Evolutionary conservation across 306 rosid species (phyloP), one percentile per base, ranked within the genome.

Genomic region (Vicia villosa): DNA sequence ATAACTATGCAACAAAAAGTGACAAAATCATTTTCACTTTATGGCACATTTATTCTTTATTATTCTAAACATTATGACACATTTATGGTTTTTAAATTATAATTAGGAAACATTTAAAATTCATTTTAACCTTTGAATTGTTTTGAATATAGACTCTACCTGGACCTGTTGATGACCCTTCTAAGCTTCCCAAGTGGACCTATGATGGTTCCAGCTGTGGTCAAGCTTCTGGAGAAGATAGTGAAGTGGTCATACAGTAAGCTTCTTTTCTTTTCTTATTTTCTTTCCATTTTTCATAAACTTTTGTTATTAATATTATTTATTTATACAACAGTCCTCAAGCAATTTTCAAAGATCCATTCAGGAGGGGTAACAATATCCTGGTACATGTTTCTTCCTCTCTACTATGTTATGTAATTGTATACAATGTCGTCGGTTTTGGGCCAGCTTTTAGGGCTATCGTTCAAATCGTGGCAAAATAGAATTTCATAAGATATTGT

Each of bases 181-280:
- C 96, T 3, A 72, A 86, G 81, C 91, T 93, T 10, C 97, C 98
- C 10, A 88, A 85, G 67, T 93, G 98, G 98, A 93, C 83, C 51
- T 93, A 85, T 45, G 98, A 93, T 79, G 98, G 98, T 28, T 93
- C 98, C 15, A 90, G 97, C 80, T 90, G 97, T 6, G 88, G 91
- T 30, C 98, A 93, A 90, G 98, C 98, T 43, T 85, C 93, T 66
- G 98, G 98, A 55, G 10, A 75, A 66, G 96, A 93, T 14, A 93
- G 98, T 81, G 98, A 93, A 82, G 98, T 93, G 16, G 85, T 92
- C 73, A 11, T 93, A 63, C 77, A 82, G 98, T 90, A 83, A 78
- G 89, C 37, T 7, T 22, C 11, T 47, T 66, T 59, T 16, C 11
- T 17, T 26, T 14, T 57, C n/a, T 26, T 13, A 13, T 15, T 24